Evolutionary conservation across 2,329 filamentous ascomycete genomes (phyloP), one percentile per base, ranked within the genome.

Genomic region (Cordyceps cicadae): DNA sequence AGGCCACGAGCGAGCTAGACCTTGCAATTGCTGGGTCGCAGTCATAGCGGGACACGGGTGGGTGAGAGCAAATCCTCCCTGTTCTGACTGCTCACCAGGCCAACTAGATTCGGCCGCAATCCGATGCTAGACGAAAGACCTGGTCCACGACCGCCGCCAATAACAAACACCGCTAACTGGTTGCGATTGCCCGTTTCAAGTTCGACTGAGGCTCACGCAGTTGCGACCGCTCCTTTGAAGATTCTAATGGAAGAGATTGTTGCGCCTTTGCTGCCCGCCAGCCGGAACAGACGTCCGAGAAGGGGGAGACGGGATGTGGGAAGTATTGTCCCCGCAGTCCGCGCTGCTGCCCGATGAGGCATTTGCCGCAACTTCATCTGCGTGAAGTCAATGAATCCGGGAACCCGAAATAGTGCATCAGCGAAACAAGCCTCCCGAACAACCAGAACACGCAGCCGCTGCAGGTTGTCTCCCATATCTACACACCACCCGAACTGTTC

Each of bases 11-110:
- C 5, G n/a, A 24, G 19, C 17, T 58, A 26, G 41, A 4, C n/a
- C 17, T 34, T 34, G 37, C n/a, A 29, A 50, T 32, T 45, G 26
- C 46, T 51, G 39, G 37, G 56, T 53, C 46, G 29, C 56, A 59
- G 56, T 19, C 56, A 34, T 24, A 39, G 56, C 29, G 49, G 56
- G 56, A 59, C 56, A 26, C 45, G 17, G 46, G 43, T 51, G 37
- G 55, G 43, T 51, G 37, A 24, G 55, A n/a, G n/a, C n/a, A 43
- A 29, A 58, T 57, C 54, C 32, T 51, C 24, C 17, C 15, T 37
- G 29, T 32, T 24, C 12, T 29, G 29, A 29, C 29, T 29, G 32
- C 29, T 58, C 12, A 15, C 45, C 46, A 43, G 32, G n/a, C 26
- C 49, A 34, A 24, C 26, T 46, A 14, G 19, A 53, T 37, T n/a